Evolutionary conservation across 2,329 filamentous ascomycete species (phyloP), one percentile per base, ranked within the genome.

Genomic region (Dactylonectria macrodidyma): DNA sequence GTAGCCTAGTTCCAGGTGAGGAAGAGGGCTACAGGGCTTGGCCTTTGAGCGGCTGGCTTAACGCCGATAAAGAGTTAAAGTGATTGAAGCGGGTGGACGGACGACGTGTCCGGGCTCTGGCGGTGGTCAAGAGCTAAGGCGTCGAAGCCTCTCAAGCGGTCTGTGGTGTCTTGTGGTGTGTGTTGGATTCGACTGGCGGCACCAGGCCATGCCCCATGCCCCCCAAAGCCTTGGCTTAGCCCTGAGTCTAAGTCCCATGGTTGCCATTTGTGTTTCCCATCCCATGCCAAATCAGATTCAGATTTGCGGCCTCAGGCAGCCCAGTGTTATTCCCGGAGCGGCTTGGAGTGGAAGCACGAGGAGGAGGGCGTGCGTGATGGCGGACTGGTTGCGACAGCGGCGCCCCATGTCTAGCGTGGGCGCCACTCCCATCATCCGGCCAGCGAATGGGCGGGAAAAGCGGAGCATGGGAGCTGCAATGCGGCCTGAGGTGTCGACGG

Each of bases 401-500:
- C 38, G 59, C 52, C 59, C 73, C 73, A 71, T 76, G 74, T 69
- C 65, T 73, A 70, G 71, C 51, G 58, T 55, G 44, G 48, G 62
- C 73, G 74, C 74, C 75, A 76, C 74, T 73, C 75, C 75, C 74
- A 76, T 76, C 74, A 76, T 76, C 54, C 66, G 67, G 68, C 68
- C 72, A 73, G 66, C 66, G 71, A 74, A 76, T 70, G 56, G 69
- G 74, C 65, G 73, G 74, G 70, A 52, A 69, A 65, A 73, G 69
- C 59, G 67, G 68, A 70, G 62, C 46, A 48, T 34, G 44, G 48
- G 48, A 65, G 62, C 63, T 54, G 62, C 52, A 62, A 38, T 44
- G 59, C 48, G 64, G 70, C 72, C 64, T 70, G 47, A 68, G 67
- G 69, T 60, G 61, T 54, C 26, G 48, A 66, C 12, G 59, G 47